Base-by-base conservation (phyloP, 2,329 filamentous ascomycete genomes). In the Aspergillus persii region DNA sequence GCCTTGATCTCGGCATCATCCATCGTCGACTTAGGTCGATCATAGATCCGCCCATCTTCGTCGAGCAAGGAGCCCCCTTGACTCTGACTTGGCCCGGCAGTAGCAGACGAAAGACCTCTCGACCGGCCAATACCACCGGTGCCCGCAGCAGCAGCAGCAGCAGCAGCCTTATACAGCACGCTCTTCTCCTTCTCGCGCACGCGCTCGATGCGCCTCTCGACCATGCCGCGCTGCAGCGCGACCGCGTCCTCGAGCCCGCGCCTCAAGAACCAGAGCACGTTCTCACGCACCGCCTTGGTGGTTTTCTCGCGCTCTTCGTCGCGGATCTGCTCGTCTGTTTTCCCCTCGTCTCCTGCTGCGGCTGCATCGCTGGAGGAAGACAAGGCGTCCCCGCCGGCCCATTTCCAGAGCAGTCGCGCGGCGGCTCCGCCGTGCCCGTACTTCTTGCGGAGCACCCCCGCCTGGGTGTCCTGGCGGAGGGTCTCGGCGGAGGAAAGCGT, bases 151-250 rank as follows among this genome's bases (percentile, higher is more conserved):
- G 18, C 18, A n/a, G n/a, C 59, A 30, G 60, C 55, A 59, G 30
- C 36, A 61, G 54, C 62, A 76, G 54, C 82, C 74, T 91, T 93
- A 64, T 92, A 90, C 57, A 96, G 79, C 60, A 94, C 84, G 71
- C 91, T 96, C 76, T 91, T 91, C 70, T 88, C 93, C 84, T 90
- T 95, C 79, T 98, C 93, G 74, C 94, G 83, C 74, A 96, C 91
- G 56, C 95, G 82, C 70, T 87, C 87, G 66, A 98, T 81, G 67
- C 95, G 81, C 69, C 91, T 90, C 78, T 96, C 93, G 83, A 98
- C 96, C 92, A 98, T 97, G 53, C 84, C 85, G 68, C 91, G 87
- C 79, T 98, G 94, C 63, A 89, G 86, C 68, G 86, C 83, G 47
- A 90, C 89, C 58, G 89, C 92, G 64, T 86, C 83, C 76, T 95